These are phyloP conservation scores for Fraxinus anomala DNA, from an alignment of 257 asterid genomes.

Conservation along the genomic window DNA sequence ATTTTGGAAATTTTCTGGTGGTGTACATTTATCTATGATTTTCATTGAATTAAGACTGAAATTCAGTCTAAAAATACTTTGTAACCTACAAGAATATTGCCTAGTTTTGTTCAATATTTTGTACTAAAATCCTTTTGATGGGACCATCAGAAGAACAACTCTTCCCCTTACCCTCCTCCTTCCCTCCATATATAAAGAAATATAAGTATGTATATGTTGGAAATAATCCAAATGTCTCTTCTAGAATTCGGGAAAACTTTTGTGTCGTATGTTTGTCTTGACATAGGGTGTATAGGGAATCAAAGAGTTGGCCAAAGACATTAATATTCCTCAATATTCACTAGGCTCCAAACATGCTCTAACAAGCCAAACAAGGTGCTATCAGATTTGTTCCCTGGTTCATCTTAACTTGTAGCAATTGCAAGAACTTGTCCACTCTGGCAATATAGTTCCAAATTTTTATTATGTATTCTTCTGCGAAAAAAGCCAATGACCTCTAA, in stretches of 20 bases:
- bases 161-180: not conserved
- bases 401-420: conserved; percentile 36
- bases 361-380: conserved; percentile 71
- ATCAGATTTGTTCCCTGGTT: conserved; percentile 54
- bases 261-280: conserved; percentile 51
- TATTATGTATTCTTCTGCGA: conserved; percentile 30
- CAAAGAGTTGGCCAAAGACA: conserved; percentile 45
- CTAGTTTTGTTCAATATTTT: not conserved
- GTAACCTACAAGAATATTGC: no score
- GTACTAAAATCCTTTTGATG: not conserved
- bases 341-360: conserved; percentile 70
- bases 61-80: no score
- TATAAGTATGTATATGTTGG: not conserved
- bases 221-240: conserved; percentile 30
- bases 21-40: no score
- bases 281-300: conserved; percentile 70
- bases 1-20: no score
- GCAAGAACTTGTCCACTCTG: conserved; percentile 44
- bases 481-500: conserved; percentile 28
- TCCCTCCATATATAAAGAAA: not conserved
- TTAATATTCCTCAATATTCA: conserved; percentile 49
- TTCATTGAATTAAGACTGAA: no score
- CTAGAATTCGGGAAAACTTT: conserved; percentile 29
- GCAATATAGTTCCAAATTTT: conserved; percentile 42
- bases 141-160: not conserved